Percentiles rank a stretch among this genome's conserved stretches.
Evolutionary conservation across 2,329 filamentous ascomycete genomes (phyloP).

Genomic region (Albophoma yamanashiensis): DNA sequence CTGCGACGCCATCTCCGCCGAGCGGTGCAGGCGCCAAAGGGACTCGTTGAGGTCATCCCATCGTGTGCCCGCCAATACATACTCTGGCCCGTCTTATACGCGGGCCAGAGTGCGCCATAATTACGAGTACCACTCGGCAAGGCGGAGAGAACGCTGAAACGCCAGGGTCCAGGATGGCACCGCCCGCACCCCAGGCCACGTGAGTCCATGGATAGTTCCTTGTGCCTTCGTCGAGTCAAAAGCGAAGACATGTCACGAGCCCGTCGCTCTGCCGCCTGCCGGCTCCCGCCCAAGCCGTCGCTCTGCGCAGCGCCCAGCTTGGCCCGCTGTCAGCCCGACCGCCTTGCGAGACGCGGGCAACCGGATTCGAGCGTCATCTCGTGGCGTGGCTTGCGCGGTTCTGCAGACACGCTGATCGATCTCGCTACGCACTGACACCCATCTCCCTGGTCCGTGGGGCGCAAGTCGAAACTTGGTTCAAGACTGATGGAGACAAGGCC

Average conservation of each 20-base stretch:
- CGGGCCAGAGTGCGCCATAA: background rate
- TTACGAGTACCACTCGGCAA: background rate
- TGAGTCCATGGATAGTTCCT: background rate
- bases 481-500: background rate
- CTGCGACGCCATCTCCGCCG: background rate
- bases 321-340: background rate
- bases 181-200: background rate
- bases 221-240: background rate
- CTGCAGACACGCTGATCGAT: background rate
- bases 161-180: constrained; percentile 1
- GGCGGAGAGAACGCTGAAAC: constrained; percentile 2
- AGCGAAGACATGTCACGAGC: background rate
- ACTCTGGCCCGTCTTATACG: background rate
- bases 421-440: background rate
- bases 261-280: background rate
- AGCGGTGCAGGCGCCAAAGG: background rate
- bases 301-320: background rate
- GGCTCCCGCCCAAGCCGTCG: background rate
- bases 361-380: background rate
- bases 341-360: background rate
- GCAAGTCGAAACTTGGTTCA: background rate
- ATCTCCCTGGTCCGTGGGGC: background rate
- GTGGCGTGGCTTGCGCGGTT: background rate
- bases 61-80: background rate
- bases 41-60: background rate